Evolutionary conservation across 1,139 yeast species (phyloP), one percentile per base, ranked within the genome.

Genomic region (Magnusiomyces paraingens): DNA sequence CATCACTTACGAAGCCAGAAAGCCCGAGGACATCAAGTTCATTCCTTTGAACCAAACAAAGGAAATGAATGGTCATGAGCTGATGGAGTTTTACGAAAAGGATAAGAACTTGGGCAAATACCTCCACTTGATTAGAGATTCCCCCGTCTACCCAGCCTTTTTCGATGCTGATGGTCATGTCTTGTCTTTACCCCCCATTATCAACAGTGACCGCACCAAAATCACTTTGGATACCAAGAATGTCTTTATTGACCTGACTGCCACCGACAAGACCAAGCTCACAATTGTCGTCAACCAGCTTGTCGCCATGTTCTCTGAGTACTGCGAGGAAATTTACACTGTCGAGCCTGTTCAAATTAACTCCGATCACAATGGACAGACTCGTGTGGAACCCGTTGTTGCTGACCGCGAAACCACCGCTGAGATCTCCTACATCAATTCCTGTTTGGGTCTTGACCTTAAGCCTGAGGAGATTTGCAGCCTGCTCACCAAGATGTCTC

Each of bases 101-200:
- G 97, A 91, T 72, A 89, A 86, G 75, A 89, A 93, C 68, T 75
- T 94, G 65, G 90, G 95, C 62, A 86, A 86, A 70, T 94, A 81
- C 72, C 80, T 93, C 64, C 96, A 84, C 67, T 86, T 94, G 64
- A 89, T 94, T 67, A 83, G 82, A 64, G 89, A 88, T 69, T 84
- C 91, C 29, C 95, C 96, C 22, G 95, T 86, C 52, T 89, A 81
- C 71, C 99, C 99, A 32, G 90, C 90, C 47, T 87, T 93, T 66
- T 79, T 84, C 63, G 99, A 93, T 71, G 73, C 85, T 53, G 78
- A 83, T 51, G 80, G 86, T 66, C 79, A 81, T 14, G 95, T 94
- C 55, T 84, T 95, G 64, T 91, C 98, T 12, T 73, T 94, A 75
- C 99, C 99, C 51, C 99, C 99, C 60, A 86, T 94, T 68, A 94